A percentile compares a stretch with the other conserved stretches of the same genome.
These are phyloP conservation scores for Quercus tomentella DNA, from an alignment of 331 rosid genomes.

Conservation along the genomic window DNA sequence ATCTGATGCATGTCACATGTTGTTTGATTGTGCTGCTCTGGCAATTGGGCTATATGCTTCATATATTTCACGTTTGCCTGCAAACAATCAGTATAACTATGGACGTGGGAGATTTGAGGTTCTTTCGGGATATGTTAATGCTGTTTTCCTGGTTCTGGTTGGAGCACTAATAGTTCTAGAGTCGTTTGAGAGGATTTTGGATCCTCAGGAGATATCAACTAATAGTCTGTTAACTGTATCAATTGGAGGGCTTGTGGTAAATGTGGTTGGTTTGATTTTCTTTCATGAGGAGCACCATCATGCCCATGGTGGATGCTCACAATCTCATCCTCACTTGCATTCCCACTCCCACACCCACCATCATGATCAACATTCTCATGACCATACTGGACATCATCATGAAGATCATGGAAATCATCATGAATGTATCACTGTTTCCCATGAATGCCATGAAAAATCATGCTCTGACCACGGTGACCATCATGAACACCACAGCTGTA, in stretches of 20 bases:
- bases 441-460: constrained; percentile 30
- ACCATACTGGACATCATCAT: constrained; percentile 27
- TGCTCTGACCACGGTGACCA: constrained; percentile 22
- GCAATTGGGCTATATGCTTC: constrained; percentile 96
- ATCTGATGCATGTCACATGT: constrained; percentile 95
- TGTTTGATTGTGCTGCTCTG: constrained; percentile 98
- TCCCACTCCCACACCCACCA: constrained; percentile 14
- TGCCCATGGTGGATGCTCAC: constrained; percentile 87
- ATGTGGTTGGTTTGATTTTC: constrained; percentile 76
- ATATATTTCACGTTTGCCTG: constrained; percentile 87
- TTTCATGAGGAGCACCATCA: constrained; percentile 97
- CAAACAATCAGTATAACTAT: constrained; percentile 64
- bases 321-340: constrained; percentile 50
- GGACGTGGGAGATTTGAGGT: constrained; percentile 96
- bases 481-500: constrained; percentile 23
- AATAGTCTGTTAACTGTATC: constrained; percentile 73
- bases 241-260: constrained; percentile 81
- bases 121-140: constrained; percentile 84
- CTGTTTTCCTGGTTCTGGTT: constrained; percentile 85
- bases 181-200: constrained; percentile 90
- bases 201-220: constrained; percentile 89
- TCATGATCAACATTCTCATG: constrained; percentile 28
- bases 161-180: constrained; percentile 83
- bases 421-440: constrained; percentile 32
- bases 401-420: constrained; percentile 32